A percentile compares a stretch with the other conserved stretches of the same genome.
These are phyloP conservation scores for Cronartium ribicola DNA, from an alignment of 1,284 basidiomycete species.

Conservation along the genomic window DNA sequence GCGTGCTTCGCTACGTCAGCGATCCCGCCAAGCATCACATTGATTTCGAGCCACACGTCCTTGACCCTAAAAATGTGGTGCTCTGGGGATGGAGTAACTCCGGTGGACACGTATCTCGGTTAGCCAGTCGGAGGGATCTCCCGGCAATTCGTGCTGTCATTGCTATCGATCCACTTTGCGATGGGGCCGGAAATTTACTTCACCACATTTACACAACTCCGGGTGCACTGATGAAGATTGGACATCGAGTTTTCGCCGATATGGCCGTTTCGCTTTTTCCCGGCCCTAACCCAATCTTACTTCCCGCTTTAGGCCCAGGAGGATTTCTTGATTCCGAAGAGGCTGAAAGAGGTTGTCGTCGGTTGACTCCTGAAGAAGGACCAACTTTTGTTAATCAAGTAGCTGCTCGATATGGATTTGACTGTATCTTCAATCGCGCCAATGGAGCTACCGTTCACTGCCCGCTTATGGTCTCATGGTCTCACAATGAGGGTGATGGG, in stretches of 20 bases:
- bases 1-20: slow-evolving; percentile 24
- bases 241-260: slow-evolving; percentile 16
- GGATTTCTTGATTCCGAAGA: slow-evolving; percentile 14
- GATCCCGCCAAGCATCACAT: slow-evolving; percentile 10
- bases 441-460: slow-evolving; percentile 14
- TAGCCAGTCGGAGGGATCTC: slow-evolving; percentile 15
- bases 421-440: slow-evolving; percentile 14
- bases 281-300: neutral
- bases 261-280: slow-evolving; percentile 14
- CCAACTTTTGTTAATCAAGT: slow-evolving; percentile 17
- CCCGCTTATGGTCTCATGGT: slow-evolving; percentile 19
- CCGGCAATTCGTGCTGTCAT: slow-evolving; percentile 28
- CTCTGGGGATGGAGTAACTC: slow-evolving; percentile 34
- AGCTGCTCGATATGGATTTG: slow-evolving; percentile 28
- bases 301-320: slow-evolving; percentile 19
- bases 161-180: slow-evolving; percentile 22
- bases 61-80: slow-evolving; percentile 12
- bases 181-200: slow-evolving; percentile 11
- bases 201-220: slow-evolving; percentile 20
- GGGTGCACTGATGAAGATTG: slow-evolving; percentile 6
- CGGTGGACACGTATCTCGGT: slow-evolving; percentile 27
- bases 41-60: neutral
- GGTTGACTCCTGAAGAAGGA: slow-evolving; percentile 10
- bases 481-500: slow-evolving; percentile 12
- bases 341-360: slow-evolving; percentile 16